Conservation (phyloP, 2,329 filamentous ascomycete species). For the Didymella pomorum region DNA sequence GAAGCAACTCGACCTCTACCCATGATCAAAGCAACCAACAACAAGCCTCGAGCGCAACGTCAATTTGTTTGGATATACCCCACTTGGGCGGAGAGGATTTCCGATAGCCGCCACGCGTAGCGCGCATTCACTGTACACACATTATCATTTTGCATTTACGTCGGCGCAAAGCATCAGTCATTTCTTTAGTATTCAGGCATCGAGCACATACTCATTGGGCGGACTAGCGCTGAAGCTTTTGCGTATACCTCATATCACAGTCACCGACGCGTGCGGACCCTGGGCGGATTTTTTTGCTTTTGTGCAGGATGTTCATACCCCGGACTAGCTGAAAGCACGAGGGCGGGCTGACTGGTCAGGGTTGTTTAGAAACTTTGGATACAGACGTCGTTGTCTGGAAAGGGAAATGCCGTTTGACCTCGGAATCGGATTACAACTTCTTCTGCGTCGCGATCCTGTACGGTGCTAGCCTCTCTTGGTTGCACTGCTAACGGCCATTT, state of each 20-base stretch:
- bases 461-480: slow-evolving; percentile 22
- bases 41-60: slow-evolving; percentile 7
- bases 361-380: slow-evolving; percentile 9
- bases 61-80: slow-evolving; percentile 23
- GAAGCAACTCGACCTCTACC: slow-evolving; percentile 29
- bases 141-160: slow-evolving; percentile 23
- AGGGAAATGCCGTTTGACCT: slow-evolving; percentile 12
- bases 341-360: not conserved
- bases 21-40: slow-evolving; percentile 7
- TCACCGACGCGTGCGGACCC: slow-evolving; percentile 17
- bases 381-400: slow-evolving; percentile 7
- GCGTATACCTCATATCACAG: slow-evolving; percentile 22
- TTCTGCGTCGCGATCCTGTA: slow-evolving; percentile 13
- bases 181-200: slow-evolving; percentile 22
- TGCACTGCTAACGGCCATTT: slow-evolving; percentile 25
- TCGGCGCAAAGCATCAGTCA: slow-evolving; percentile 24
- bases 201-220: slow-evolving; percentile 33
- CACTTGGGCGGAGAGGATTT: slow-evolving; percentile 8
- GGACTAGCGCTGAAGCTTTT: slow-evolving; percentile 38
- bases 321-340: slow-evolving; percentile 16
- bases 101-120: slow-evolving; percentile 15
- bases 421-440: slow-evolving; percentile 11
- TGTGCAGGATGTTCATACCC: slow-evolving; percentile 22
- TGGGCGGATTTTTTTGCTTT: slow-evolving; percentile 26
- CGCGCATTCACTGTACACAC: slow-evolving; percentile 20